Conservation (phyloP, 345 rosid species). For the Nephelium lappaceum region DNA sequence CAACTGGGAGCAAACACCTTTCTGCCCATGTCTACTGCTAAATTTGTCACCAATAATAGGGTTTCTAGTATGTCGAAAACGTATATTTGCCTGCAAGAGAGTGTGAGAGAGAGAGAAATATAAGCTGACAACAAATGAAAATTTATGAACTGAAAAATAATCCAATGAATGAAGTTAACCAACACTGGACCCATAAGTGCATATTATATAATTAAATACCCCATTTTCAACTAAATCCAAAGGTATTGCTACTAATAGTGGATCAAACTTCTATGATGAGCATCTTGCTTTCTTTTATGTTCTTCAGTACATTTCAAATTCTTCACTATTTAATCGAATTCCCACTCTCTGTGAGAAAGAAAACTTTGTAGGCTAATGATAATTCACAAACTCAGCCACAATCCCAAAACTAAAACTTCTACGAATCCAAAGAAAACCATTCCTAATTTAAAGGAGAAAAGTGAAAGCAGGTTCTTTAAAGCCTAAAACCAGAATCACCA, state of each 20-base stretch:
- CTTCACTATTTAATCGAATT: background rate
- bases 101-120: background rate
- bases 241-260: background rate
- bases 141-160: constrained; percentile 2
- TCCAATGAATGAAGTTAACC: background rate
- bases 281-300: background rate
- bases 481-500: background rate
- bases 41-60: constrained; percentile 97
- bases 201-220: background rate
- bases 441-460: background rate
- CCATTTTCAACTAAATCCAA: background rate
- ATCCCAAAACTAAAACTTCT: background rate
- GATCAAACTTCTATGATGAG: background rate
- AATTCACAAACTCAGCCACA: background rate
- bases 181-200: constrained; percentile 5
- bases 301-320: background rate
- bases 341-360: background rate
- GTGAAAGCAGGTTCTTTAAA: background rate
- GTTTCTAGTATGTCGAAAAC: constrained; percentile 88
- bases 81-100: constrained; percentile 69
- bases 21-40: constrained; percentile 98
- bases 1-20: constrained; percentile 97
- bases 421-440: background rate
- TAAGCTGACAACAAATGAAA: background rate
- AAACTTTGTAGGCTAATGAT: background rate